These are phyloP conservation scores for Lobulomyces angularis DNA, from an alignment of 192 early-diverging fungal species.

Conservation along the genomic window DNA sequence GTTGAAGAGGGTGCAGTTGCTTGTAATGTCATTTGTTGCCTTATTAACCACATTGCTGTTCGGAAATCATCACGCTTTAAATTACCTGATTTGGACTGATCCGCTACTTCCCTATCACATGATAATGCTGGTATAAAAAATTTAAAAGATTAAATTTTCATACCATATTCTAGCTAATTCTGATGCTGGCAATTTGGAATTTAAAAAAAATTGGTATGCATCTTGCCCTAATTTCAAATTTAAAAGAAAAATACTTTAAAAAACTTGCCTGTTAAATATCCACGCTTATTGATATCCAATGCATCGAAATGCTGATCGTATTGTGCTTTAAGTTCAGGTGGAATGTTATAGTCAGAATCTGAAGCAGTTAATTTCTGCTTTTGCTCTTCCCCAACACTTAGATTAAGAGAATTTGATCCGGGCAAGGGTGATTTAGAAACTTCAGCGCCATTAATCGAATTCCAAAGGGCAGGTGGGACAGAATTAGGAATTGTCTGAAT, in stretches of 20 bases:
- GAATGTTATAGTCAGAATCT: constrained; percentile 33
- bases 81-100: constrained; percentile 17
- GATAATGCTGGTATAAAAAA: not conserved
- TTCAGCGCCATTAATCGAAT: constrained; percentile 17
- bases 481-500: constrained; percentile 51
- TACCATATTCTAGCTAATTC: constrained; percentile 65
- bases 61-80: constrained; percentile 35
- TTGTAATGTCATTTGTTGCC: constrained; percentile 18
- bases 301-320: constrained; percentile 64
- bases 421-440: not conserved
- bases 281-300: constrained; percentile 49
- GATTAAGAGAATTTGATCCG: constrained; percentile 7
- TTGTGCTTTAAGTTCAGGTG: constrained; percentile 45
- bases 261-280: constrained; percentile 50
- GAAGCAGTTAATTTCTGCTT: no score
- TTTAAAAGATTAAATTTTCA: constrained; percentile 9
- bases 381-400: constrained; percentile 13
- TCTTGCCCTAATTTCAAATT: constrained; percentile 45
- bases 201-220: constrained; percentile 63
- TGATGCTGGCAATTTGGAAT: constrained; percentile 55
- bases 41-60: constrained; percentile 32
- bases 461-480: constrained; percentile 55
- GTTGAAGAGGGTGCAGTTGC: constrained; percentile 19
- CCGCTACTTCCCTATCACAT: constrained; percentile 15
- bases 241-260: no score